phyloP scores from a whole-genome alignment of 208 protist species.

The Trypanosoma brucei region DNA sequence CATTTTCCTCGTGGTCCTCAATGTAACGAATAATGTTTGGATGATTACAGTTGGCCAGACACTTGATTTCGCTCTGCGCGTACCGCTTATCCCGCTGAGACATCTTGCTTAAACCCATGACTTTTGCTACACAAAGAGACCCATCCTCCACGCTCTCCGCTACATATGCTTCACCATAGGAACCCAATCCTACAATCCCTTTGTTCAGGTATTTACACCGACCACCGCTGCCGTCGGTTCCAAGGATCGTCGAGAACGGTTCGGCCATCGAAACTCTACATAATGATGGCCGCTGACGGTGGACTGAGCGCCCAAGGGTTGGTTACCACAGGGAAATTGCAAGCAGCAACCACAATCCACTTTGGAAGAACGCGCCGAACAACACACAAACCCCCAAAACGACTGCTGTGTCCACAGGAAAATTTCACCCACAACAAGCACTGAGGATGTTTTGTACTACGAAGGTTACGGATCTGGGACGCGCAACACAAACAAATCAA shows the following conservation, averaged over 20 bases:
- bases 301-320: too few species aligned
- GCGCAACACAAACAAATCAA: too few species aligned
- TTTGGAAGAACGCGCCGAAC: too few species aligned
- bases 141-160: constrained; percentile 58
- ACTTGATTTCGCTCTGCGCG: constrained; percentile 86
- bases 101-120: constrained; percentile 83
- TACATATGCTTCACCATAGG: constrained; percentile 82
- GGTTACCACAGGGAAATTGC: too few species aligned
- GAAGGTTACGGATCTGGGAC: too few species aligned
- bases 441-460: too few species aligned
- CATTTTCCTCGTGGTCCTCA: constrained; percentile 79
- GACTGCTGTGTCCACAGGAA: too few species aligned
- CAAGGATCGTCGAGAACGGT: constrained; percentile 37
- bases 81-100: constrained; percentile 73
- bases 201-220: constrained; percentile 74
- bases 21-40: constrained; percentile 86
- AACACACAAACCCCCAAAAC: too few species aligned
- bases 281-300: too few species aligned
- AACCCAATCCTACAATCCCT: constrained; percentile 81
- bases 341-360: too few species aligned
- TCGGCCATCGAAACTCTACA: neutral
- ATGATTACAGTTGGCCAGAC: constrained; percentile 71
- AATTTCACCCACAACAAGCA: too few species aligned
- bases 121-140: constrained; percentile 77
- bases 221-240: constrained; percentile 25